phyloP scores from a whole-genome alignment of 78 protist genomes.

The Chrysochromulina parva region DNA sequence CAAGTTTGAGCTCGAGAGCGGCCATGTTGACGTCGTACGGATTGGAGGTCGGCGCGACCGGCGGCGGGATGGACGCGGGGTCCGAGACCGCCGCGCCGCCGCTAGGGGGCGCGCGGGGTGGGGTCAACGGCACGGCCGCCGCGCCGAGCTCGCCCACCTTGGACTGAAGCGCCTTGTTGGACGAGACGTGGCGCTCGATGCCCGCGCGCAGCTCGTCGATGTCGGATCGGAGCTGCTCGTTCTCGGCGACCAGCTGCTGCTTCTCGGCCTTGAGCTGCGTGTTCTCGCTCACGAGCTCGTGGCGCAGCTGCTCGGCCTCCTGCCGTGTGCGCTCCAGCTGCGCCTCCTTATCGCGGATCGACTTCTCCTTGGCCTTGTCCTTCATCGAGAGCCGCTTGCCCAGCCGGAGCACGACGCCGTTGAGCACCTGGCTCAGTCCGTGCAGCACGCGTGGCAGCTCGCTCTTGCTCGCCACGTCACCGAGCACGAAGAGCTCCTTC shows the following conservation, averaged over 20 bases:
- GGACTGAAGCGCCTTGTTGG: no score
- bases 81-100: no score
- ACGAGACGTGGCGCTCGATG: no score
- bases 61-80: no score
- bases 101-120: no score
- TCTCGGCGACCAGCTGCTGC: background rate
- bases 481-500: background rate
- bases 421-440: background rate
- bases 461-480: background rate
- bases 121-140: no score
- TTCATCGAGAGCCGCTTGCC: background rate
- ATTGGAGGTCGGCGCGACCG: no score
- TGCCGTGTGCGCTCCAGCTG: background rate
- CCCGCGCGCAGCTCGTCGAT: background rate
- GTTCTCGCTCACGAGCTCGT: background rate
- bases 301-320: background rate
- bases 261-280: background rate
- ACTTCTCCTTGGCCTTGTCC: background rate
- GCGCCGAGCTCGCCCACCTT: no score
- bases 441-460: background rate
- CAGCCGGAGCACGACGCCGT: background rate
- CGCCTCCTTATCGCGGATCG: constrained; percentile 3
- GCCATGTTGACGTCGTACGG: no score
- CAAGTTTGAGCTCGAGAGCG: no score
- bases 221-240: background rate